A percentile compares a stretch with the other conserved stretches of the same genome.
These are phyloP conservation scores for Tolypocladium guangdongense DNA, from an alignment of 2,329 filamentous ascomycete genomes.

Conservation along the genomic window DNA sequence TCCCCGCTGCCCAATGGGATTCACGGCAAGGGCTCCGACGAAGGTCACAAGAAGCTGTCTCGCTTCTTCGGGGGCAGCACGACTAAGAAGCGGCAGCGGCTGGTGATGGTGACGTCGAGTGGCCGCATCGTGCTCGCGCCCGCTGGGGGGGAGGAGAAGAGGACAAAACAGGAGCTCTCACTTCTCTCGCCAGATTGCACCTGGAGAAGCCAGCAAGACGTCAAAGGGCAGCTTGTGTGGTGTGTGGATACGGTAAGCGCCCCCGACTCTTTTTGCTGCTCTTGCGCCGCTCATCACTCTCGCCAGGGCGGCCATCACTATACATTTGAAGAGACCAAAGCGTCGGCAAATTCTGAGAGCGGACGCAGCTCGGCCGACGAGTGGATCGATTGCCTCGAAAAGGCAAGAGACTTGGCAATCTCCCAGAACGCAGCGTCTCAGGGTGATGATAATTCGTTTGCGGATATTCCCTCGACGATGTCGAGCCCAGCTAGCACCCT, in stretches of 20 bases:
- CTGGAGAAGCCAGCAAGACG: constrained; percentile 72
- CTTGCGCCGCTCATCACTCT: constrained; percentile 12
- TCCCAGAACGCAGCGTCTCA: constrained; percentile 62
- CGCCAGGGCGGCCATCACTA: constrained; percentile 78
- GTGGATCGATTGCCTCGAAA: constrained; percentile 84
- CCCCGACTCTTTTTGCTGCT: background rate
- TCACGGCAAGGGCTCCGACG: constrained; percentile 58
- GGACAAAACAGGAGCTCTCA: constrained; percentile 85
- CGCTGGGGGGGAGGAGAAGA: constrained; percentile 90
- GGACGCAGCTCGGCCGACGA: constrained; percentile 67
- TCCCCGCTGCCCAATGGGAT: constrained; percentile 67
- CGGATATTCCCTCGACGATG: constrained; percentile 58
- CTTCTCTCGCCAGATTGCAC: constrained; percentile 62
- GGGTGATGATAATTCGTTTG: constrained; percentile 54
- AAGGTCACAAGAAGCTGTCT: constrained; percentile 77
- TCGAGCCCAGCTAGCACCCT: constrained; percentile 71
- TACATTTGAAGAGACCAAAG: constrained; percentile 87
- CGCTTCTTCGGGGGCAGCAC: constrained; percentile 88
- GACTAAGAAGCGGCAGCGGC: constrained; percentile 81
- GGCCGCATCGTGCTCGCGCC: constrained; percentile 84
- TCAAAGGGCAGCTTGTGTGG: constrained; percentile 83
- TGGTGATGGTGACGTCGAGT: constrained; percentile 92
- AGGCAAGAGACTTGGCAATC: constrained; percentile 73
- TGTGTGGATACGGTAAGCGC: constrained; percentile 81
- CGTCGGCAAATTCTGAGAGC: constrained; percentile 44